Percentiles rank a stretch among this genome's conserved stretches.
These are phyloP conservation scores for Schizothecium vesticola DNA, from an alignment of 495 filamentous ascomycete species.

Conservation along the genomic window DNA sequence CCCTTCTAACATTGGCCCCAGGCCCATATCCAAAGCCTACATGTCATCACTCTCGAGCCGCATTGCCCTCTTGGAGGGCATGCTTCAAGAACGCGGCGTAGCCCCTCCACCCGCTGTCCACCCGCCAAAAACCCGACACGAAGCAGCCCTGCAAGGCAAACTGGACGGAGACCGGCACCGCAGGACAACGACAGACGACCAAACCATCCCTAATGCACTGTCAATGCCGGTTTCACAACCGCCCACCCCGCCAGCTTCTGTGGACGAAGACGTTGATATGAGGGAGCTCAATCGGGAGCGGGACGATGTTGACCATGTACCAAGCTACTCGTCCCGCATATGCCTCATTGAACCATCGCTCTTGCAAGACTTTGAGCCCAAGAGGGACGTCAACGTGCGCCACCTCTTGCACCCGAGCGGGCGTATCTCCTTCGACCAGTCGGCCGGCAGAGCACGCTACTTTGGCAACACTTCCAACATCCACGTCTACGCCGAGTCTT, in stretches of 20 bases:
- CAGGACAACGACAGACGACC: slow-evolving; percentile 10
- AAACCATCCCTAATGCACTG: background rate
- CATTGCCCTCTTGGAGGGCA: slow-evolving; percentile 44
- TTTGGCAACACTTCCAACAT: slow-evolving; percentile 45
- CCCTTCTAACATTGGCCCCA: slow-evolving; percentile 17
- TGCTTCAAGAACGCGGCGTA: slow-evolving; percentile 46
- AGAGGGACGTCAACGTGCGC: slow-evolving; percentile 38
- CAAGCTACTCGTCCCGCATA: slow-evolving; percentile 5
- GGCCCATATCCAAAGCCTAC: slow-evolving; percentile 53
- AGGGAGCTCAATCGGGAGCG: slow-evolving; percentile 15
- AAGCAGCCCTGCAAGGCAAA: slow-evolving; percentile 15
- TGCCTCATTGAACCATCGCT: slow-evolving; percentile 26
- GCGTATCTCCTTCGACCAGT: slow-evolving; percentile 41
- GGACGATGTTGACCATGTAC: background rate
- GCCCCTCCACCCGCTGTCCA: slow-evolving; percentile 46
- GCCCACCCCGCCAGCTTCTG: slow-evolving; percentile 26
- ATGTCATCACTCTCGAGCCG: slow-evolving; percentile 50
- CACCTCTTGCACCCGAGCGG: slow-evolving; percentile 39
- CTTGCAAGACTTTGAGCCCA: slow-evolving; percentile 24
- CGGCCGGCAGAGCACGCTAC: slow-evolving; percentile 39
- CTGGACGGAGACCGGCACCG: slow-evolving; percentile 7
- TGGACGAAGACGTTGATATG: slow-evolving; percentile 23
- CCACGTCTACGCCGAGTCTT: slow-evolving; percentile 27
- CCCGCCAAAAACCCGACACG: slow-evolving; percentile 47
- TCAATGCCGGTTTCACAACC: slow-evolving; percentile 15